These are phyloP conservation scores for Hippophae rhamnoides DNA, from an alignment of 306 rosid genomes.

Conservation along the genomic window DNA sequence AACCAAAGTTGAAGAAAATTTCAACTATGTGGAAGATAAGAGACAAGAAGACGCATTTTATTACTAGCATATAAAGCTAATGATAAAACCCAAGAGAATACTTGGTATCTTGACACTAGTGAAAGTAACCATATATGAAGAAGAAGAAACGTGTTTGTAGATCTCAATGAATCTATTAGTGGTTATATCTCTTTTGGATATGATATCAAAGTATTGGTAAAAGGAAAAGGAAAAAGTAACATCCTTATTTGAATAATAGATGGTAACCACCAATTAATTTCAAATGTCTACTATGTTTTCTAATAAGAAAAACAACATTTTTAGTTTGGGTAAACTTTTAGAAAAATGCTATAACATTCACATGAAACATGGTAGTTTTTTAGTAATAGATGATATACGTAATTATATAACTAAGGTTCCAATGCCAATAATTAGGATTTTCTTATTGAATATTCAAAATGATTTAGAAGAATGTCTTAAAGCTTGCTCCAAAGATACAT, in stretches of 20 bases:
- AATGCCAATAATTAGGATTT: conserved; percentile 7
- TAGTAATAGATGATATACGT: background rate
- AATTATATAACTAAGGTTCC: background rate
- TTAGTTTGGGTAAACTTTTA: conserved; percentile 1
- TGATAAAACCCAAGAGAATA: too few relatives aligned
- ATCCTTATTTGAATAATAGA: background rate
- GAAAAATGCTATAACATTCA: background rate
- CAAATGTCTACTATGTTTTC: background rate
- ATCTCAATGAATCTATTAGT: too few relatives aligned
- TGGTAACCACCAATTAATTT: conserved; percentile 3
- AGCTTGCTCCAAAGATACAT: background rate
- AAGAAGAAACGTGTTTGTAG: too few relatives aligned
- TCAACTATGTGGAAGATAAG: too few relatives aligned
- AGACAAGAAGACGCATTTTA: too few relatives aligned
- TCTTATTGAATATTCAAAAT: background rate
- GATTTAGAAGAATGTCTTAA: background rate
- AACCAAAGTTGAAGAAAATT: too few relatives aligned
- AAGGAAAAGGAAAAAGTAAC: background rate
- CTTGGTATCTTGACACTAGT: too few relatives aligned
- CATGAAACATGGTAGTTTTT: background rate
- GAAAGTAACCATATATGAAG: too few relatives aligned
- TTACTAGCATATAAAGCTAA: too few relatives aligned
- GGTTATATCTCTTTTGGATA: too few relatives aligned
- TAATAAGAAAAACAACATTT: background rate
- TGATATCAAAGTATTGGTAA: background rate